phyloP scores from a whole-genome alignment of 2,329 filamentous ascomycete genomes.

The Pseudonectria foliicola region DNA sequence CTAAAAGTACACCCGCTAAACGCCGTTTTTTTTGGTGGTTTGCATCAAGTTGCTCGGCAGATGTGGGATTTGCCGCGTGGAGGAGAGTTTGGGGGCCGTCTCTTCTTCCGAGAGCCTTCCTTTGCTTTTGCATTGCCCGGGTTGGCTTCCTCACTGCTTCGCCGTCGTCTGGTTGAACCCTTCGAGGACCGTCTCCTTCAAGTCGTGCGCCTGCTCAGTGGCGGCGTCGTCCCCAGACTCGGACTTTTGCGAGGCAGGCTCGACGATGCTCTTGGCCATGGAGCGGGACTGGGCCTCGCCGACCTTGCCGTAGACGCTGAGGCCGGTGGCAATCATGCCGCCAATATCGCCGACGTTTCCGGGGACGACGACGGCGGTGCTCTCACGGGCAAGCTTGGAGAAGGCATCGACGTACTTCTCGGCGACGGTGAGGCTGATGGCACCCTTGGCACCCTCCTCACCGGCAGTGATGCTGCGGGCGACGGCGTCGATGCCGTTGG shows the following conservation, averaged over 20 bases:
- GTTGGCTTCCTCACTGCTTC: conserved; percentile 19
- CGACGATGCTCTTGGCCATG: conserved; percentile 48
- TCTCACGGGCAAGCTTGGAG: conserved; percentile 84
- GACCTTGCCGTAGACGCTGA: conserved; percentile 93
- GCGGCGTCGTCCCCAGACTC: conserved; percentile 10
- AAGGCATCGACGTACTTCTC: conserved; percentile 99
- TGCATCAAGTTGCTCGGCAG: conserved; percentile 6
- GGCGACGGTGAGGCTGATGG: conserved; percentile 80
- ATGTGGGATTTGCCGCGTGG: conserved; percentile 13
- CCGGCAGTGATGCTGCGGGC: conserved; percentile 68
- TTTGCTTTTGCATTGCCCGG: neutral
- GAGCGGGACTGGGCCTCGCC: conserved; percentile 68
- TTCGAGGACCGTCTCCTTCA: conserved; percentile 35
- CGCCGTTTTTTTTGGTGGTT: conserved; percentile 17
- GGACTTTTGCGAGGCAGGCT: conserved; percentile 20
- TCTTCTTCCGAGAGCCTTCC: conserved; percentile 1
- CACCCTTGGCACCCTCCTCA: conserved; percentile 67
- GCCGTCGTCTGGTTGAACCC: conserved; percentile 31
- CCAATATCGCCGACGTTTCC: conserved; percentile 96
- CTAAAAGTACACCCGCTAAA: conserved; percentile 25
- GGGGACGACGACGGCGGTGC: conserved; percentile 89
- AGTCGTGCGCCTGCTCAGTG: conserved; percentile 13
- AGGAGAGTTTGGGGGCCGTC: conserved; percentile 4
- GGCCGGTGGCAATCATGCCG: conserved; percentile 91
- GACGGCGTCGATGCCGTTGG: conserved; percentile 80